A percentile compares a stretch with the other conserved stretches of the same genome.
Evolutionary conservation across 805 yeast genomes (phyloP).

Genomic region (Maudiozyma barnettii): DNA sequence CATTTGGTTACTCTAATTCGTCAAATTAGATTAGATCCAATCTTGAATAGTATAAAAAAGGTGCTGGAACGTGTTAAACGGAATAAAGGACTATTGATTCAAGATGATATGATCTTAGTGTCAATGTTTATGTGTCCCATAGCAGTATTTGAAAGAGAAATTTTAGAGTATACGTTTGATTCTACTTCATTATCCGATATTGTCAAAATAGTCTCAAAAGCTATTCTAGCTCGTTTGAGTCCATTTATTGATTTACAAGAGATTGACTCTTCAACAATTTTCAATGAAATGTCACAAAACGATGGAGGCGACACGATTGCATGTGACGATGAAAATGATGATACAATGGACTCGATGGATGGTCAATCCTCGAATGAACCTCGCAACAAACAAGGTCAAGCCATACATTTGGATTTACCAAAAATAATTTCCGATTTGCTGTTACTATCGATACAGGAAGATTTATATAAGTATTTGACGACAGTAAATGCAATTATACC

Average conservation of each 20-base stretch:
- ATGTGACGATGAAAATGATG: not conserved
- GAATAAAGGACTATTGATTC: constrained; percentile 5
- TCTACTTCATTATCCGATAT: constrained; percentile 13
- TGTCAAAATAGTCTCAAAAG: constrained; percentile 8
- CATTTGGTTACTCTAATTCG: constrained; percentile 4
- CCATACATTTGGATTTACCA: not conserved
- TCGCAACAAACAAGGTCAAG: no score
- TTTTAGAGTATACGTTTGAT: constrained; percentile 10
- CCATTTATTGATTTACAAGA: constrained; percentile 7
- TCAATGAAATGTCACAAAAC: not conserved
- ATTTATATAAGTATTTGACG: constrained; percentile 12
- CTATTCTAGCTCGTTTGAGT: constrained; percentile 4
- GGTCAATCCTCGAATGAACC: not conserved
- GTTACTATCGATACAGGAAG: constrained; percentile 8
- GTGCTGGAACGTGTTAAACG: constrained; percentile 4
- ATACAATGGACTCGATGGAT: not conserved
- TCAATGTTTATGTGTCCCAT: constrained; percentile 15
- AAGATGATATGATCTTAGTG: constrained; percentile 10
- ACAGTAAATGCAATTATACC: constrained; percentile 15
- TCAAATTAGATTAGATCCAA: constrained; percentile 4
- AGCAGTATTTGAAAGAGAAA: constrained; percentile 12
- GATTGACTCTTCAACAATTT: not conserved
- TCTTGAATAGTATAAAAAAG: constrained; percentile 7
- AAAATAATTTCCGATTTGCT: constrained; percentile 1
- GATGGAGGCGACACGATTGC: constrained; percentile 1